Evolutionary conservation across 352 stramenopile species (phyloP).

Genomic region (Nothophytophthora sp.): DNA sequence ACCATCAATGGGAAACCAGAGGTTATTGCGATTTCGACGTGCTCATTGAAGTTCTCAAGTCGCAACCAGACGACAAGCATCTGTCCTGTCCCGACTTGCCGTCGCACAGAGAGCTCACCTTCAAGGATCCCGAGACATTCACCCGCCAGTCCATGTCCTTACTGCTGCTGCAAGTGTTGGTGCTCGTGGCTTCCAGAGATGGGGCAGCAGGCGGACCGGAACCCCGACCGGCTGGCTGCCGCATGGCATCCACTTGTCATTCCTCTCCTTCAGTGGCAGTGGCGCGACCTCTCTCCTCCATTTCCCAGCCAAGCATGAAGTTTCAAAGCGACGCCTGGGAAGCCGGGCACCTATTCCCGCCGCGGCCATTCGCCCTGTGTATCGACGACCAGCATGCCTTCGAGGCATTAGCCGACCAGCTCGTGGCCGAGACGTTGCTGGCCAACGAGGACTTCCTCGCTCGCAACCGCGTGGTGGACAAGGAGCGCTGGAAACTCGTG

Average conservation of each 20-base stretch:
- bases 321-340: constrained; percentile 33
- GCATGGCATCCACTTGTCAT: too few relatives aligned
- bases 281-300: too few relatives aligned
- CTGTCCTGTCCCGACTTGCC: too few relatives aligned
- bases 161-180: constrained; percentile 23
- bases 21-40: background rate
- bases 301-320: too few relatives aligned
- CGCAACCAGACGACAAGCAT: constrained; percentile 5
- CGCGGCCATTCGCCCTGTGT: constrained; percentile 10
- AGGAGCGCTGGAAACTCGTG: constrained; percentile 46
- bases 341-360: constrained; percentile 29
- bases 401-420: constrained; percentile 36
- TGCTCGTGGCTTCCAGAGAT: background rate
- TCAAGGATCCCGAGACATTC: constrained; percentile 16
- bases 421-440: constrained; percentile 52
- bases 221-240: too few relatives aligned
- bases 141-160: background rate
- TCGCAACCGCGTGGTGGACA: constrained; percentile 28
- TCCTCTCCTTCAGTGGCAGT: too few relatives aligned
- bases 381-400: constrained; percentile 7
- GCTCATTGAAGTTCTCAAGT: background rate
- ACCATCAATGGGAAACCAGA: too few relatives aligned
- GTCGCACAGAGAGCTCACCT: constrained; percentile 6
- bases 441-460: constrained; percentile 49
- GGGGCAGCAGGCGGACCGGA: background rate